Evolutionary conservation across 2,329 filamentous ascomycete species (phyloP).

Genomic region (Chrysoporthe puriensis): DNA sequence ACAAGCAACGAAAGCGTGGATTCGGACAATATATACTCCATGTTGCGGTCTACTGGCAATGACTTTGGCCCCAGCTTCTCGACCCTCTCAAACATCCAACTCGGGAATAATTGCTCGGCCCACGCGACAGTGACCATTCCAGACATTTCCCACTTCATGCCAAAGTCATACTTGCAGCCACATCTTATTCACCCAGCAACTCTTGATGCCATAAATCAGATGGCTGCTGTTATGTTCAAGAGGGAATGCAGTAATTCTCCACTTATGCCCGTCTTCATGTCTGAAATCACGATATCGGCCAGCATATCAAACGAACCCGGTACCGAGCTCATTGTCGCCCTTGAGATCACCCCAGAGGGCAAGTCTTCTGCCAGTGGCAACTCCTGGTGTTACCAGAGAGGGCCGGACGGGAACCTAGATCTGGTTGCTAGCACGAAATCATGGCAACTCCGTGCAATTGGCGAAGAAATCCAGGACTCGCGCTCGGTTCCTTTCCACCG

Average conservation of each 20-base stretch:
- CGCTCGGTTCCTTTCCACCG: constrained; percentile 8
- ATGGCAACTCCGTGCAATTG: constrained; percentile 17
- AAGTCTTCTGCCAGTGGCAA: constrained; percentile 11
- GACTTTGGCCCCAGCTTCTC: constrained; percentile 20
- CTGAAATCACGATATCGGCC: constrained; percentile 21
- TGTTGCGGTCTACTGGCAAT: constrained; percentile 17
- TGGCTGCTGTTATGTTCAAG: constrained; percentile 5
- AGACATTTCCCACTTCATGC: neutral
- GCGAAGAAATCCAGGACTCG: constrained; percentile 7
- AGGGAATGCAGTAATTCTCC: constrained; percentile 23
- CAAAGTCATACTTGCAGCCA: constrained; percentile 12
- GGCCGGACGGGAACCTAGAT: constrained; percentile 15
- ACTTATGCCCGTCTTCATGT: constrained; percentile 25
- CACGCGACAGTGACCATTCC: constrained; percentile 3
- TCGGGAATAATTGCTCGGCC: neutral
- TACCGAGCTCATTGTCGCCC: constrained; percentile 26
- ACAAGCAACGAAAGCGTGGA: neutral
- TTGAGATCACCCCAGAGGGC: constrained; percentile 14
- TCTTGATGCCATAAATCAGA: constrained; percentile 16
- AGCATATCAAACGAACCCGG: constrained; percentile 20
- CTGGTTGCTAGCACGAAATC: constrained; percentile 12
- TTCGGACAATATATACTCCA: neutral
- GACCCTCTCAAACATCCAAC: constrained; percentile 4
- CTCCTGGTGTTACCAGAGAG: constrained; percentile 23
- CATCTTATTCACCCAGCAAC: constrained; percentile 15